A percentile compares a stretch with the other conserved stretches of the same genome.
These are phyloP conservation scores for Gastrolobium bilobum DNA, from an alignment of 306 rosid species.

Conservation along the genomic window DNA sequence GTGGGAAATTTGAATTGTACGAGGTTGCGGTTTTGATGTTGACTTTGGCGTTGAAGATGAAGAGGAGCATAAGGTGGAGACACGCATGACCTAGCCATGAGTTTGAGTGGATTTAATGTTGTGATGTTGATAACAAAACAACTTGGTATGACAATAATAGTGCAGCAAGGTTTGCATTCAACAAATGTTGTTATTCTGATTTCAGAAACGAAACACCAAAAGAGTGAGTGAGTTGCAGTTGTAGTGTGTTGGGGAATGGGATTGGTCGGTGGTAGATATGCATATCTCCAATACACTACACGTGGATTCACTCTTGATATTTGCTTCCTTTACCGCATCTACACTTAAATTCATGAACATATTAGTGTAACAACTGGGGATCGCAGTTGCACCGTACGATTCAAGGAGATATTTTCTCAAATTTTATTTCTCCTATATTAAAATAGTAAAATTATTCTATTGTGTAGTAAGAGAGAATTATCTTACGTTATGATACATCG, in stretches of 20 bases:
- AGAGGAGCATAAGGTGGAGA: constrained; percentile 17
- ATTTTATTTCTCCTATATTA: too few relatives aligned
- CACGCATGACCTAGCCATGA: constrained; percentile 46
- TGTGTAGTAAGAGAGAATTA: too few relatives aligned
- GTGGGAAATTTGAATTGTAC: constrained; percentile 32
- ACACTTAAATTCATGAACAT: too few relatives aligned
- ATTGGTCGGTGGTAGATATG: constrained; percentile 50
- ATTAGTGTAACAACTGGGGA: too few relatives aligned
- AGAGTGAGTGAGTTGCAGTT: not conserved
- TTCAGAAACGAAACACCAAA: too few relatives aligned
- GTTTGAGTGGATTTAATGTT: not conserved
- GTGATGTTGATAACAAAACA: not conserved
- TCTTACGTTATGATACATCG: too few relatives aligned
- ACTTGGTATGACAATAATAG: too few relatives aligned
- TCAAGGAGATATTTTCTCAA: too few relatives aligned
- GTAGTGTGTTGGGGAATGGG: not conserved
- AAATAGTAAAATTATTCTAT: too few relatives aligned
- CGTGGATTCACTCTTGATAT: constrained; percentile 44
- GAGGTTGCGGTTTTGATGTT: not conserved
- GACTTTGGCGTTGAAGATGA: constrained; percentile 17
- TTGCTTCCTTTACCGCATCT: too few relatives aligned
- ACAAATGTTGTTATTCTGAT: not conserved
- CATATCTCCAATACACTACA: constrained; percentile 43
- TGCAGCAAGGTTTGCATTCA: not conserved
- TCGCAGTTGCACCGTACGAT: too few relatives aligned